A percentile compares a stretch with the other conserved stretches of the same genome.
phyloP scores from a whole-genome alignment of 306 rosid species.

The Trifolium repens region DNA sequence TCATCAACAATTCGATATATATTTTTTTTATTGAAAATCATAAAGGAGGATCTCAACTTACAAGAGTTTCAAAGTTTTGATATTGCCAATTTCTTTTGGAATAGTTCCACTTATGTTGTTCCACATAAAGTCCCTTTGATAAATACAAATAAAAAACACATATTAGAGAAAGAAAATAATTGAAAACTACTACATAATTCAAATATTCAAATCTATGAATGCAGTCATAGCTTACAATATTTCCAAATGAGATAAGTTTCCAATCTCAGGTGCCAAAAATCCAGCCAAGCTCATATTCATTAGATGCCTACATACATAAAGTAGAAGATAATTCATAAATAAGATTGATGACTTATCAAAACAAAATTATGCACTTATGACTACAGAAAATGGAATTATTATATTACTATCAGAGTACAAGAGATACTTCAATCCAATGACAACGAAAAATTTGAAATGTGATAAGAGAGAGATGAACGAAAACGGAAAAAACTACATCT shows the following conservation, averaged over 20 bases:
- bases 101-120: conserved; percentile 73
- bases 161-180: conserved; percentile 40
- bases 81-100: conserved; percentile 87
- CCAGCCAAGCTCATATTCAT: conserved; percentile 66
- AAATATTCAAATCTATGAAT: conserved; percentile 25
- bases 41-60: conserved; percentile 49
- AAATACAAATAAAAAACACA: conserved; percentile 33
- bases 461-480: background rate
- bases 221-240: conserved; percentile 65
- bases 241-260: conserved; percentile 57
- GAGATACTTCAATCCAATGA: background rate
- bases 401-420: too few relatives aligned
- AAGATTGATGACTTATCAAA: too few relatives aligned
- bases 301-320: conserved; percentile 70
- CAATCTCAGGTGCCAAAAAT: conserved; percentile 73
- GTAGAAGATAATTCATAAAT: too few relatives aligned
- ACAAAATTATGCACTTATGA: too few relatives aligned
- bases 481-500: background rate
- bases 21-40: background rate
- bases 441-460: background rate
- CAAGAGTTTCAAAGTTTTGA: conserved; percentile 72
- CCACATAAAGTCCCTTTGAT: conserved; percentile 92
- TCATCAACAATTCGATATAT: too few relatives aligned
- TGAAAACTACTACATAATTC: conserved; percentile 18
- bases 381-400: too few relatives aligned